phyloP scores from a whole-genome alignment of 768 basidiomycete genomes.

The Auricularia auricula-judae region DNA sequence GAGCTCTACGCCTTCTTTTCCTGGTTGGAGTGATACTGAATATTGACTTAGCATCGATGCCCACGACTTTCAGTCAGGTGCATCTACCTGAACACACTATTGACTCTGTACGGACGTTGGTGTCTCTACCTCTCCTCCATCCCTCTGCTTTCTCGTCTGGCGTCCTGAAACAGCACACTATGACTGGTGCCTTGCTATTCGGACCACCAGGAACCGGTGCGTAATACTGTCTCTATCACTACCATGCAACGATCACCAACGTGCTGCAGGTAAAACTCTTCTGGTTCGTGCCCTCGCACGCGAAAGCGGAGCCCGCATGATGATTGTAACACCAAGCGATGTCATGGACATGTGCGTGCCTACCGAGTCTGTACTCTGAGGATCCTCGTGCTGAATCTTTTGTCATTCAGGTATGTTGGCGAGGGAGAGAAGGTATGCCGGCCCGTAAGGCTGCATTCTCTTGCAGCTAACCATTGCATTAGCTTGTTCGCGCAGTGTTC shows the following conservation, averaged over 20 bases:
- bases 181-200: slow-evolving; percentile 85
- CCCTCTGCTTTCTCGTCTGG: slow-evolving; percentile 82
- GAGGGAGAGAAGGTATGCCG: neutral
- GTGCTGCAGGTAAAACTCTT: slow-evolving; percentile 53
- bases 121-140: slow-evolving; percentile 78
- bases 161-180: slow-evolving; percentile 82
- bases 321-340: slow-evolving; percentile 82
- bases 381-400: slow-evolving; percentile 27
- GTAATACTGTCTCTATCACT: no score
- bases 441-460: neutral
- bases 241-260: no score
- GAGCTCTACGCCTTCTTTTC: slow-evolving; percentile 14
- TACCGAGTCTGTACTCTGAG: no score
- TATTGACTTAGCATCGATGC: slow-evolving; percentile 43
- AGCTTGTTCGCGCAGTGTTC: slow-evolving; percentile 83
- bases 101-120: slow-evolving; percentile 84
- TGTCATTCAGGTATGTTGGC: neutral
- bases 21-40: neutral
- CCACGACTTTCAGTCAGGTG: slow-evolving; percentile 79
- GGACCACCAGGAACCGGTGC: slow-evolving; percentile 77
- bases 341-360: slow-evolving; percentile 73
- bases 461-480: slow-evolving; percentile 53
- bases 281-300: slow-evolving; percentile 84
- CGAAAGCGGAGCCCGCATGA: slow-evolving; percentile 90
- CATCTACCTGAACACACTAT: slow-evolving; percentile 83